Evolutionary conservation across 306 rosid species (phyloP).

Genomic region (Rubus parviflorus): DNA sequence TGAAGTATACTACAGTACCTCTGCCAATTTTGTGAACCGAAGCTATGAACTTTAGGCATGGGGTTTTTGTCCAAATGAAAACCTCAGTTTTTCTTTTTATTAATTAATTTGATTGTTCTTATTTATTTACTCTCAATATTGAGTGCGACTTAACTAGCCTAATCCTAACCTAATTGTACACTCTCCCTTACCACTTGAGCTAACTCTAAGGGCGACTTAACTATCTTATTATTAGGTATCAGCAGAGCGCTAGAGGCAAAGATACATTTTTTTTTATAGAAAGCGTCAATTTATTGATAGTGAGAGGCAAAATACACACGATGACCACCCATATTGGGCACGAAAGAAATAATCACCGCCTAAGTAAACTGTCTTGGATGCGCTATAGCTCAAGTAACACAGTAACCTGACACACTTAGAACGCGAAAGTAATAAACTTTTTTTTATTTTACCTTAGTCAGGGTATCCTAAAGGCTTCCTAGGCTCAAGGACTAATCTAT

Average conservation of each 20-base stretch:
- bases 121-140: neutral
- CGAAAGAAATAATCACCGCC: too few species aligned
- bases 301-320: too few species aligned
- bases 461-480: too few species aligned
- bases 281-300: too few species aligned
- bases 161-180: neutral
- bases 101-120: neutral
- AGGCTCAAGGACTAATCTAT: too few species aligned
- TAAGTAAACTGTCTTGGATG: too few species aligned
- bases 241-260: neutral
- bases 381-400: too few species aligned
- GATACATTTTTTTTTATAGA: too few species aligned
- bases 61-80: neutral
- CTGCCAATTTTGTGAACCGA: slow-evolving; percentile 6
- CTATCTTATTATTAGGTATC: neutral
- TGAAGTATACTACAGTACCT: neutral
- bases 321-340: too few species aligned
- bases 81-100: neutral
- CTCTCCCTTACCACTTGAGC: neutral
- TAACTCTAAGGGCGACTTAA: neutral
- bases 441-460: too few species aligned
- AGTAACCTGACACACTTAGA: too few species aligned
- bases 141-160: neutral
- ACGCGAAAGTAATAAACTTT: too few species aligned
- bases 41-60: neutral